Conservation (phyloP, 164 flowering plant genomes). For the Platanus orientalis region DNA sequence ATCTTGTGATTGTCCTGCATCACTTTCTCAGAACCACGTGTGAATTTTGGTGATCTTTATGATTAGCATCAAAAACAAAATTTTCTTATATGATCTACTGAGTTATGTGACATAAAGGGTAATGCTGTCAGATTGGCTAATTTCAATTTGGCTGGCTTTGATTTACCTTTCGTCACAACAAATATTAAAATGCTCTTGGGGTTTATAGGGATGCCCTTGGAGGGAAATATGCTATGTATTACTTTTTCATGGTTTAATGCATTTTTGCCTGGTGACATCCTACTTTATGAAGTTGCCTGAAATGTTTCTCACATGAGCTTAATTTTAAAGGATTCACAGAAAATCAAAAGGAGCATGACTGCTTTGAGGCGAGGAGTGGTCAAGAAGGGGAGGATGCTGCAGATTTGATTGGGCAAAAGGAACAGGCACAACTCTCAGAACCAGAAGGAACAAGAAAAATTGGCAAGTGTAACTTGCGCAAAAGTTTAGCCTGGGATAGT, state of each 20-base stretch:
- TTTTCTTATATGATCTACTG: too few relatives aligned
- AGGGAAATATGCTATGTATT: neutral
- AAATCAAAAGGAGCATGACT: conserved; percentile 9
- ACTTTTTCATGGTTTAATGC: neutral
- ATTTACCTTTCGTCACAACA: too few relatives aligned
- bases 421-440: conserved; percentile 29
- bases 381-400: conserved; percentile 4
- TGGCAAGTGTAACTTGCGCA: conserved; percentile 78
- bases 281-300: neutral
- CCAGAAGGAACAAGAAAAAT: conserved; percentile 28
- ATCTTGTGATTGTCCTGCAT: too few relatives aligned
- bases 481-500: conserved; percentile 96
- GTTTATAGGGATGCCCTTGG: too few relatives aligned
- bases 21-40: too few relatives aligned
- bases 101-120: too few relatives aligned
- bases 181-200: too few relatives aligned
- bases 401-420: conserved; percentile 14
- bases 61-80: too few relatives aligned
- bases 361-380: conserved; percentile 18
- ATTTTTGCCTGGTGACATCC: neutral
- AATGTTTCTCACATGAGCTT: neutral
- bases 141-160: too few relatives aligned
- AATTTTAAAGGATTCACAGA: conserved; percentile 12
- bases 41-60: neutral
- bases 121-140: too few relatives aligned